Base-by-base conservation (phyloP, 352 stramenopile species). In the Pythium coloratum region DNA sequence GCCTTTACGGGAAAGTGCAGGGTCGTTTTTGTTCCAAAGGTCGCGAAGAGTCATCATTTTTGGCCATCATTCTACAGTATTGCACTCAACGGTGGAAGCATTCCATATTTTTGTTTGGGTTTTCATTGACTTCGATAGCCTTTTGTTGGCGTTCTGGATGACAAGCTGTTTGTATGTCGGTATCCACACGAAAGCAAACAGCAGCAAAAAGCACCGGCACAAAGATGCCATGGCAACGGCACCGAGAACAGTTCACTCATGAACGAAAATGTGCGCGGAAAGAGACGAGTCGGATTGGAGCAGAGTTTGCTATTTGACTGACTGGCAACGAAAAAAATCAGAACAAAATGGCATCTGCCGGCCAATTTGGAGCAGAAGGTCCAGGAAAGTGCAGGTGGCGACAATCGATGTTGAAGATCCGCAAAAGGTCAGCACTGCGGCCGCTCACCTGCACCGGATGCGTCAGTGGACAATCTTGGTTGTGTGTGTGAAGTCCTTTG, bases 351-450 rank as follows among this genome's bases (percentile, higher is more conserved):
- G 18, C 44, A 51, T 30, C 16, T 51, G 44, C 10, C 6, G 44
- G 20, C n/a, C 44, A 8, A 24, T 51, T 51, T 10, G 14, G n/a
- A 9, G 44, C 57, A 71, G 64, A 65, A 66, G 64, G 57, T 62
- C 32, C n/a, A 8, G 32, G 56, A 12, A 60, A 34, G 57, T 51
- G 44, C n/a, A 51, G 44, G 59, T 60, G 50, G 57, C 57, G 51
- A 67, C 59, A 67, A 67, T 72, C 51, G 54, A 67, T 24, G 38
- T 72, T 72, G 59, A 72, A 72, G 59, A 64, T 67, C 59, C 32
- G 58, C 50, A 59, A 67, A 30, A 42, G 58, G 55, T 69, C 63
- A 69, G 55, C 47, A 64, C 56, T 49, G 36, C 57, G 51, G 38
- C 40, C 18, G 49, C 14, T 34, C 40, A 67, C 51, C 62, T 57